Percentiles rank a stretch among this genome's conserved stretches.
Evolutionary conservation across 2,329 filamentous ascomycete species (phyloP).

Genomic region (Tricladium varicosporioides): DNA sequence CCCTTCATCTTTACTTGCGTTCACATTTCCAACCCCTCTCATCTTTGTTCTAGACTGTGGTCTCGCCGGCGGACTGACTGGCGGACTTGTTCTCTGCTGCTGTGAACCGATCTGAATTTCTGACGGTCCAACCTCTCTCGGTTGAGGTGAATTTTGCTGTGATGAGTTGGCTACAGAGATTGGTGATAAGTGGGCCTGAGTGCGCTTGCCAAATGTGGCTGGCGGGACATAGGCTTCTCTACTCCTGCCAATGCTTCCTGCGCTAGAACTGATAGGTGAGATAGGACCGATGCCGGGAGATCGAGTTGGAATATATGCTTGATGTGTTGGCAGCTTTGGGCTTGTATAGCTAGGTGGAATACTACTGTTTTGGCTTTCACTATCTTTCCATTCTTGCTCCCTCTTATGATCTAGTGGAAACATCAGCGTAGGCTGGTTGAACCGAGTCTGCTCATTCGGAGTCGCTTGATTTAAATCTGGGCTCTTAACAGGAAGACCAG

Average conservation of each 20-base stretch:
- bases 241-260: too few relatives aligned
- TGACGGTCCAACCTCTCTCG: not conserved
- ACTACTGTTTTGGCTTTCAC: not conserved
- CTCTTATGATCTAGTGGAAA: not conserved
- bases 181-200: not conserved
- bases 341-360: not conserved
- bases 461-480: not conserved
- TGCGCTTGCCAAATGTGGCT: too few relatives aligned
- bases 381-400: not conserved
- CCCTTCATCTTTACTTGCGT: conserved; percentile 2
- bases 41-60: not conserved
- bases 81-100: not conserved
- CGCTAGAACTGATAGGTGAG: not conserved
- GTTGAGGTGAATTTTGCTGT: not conserved
- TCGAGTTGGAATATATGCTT: not conserved
- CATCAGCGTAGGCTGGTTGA: not conserved
- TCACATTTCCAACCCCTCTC: conserved; percentile 6
- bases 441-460: not conserved
- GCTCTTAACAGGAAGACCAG: conserved; percentile 3
- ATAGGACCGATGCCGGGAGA: not conserved
- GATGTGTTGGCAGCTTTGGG: conserved; percentile 4
- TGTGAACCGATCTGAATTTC: not conserved
- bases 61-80: not conserved
- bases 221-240: too few relatives aligned
- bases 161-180: not conserved